These are phyloP conservation scores for Ceratobasidium theobromae DNA, from an alignment of 1,284 basidiomycete genomes.

Conservation along the genomic window DNA sequence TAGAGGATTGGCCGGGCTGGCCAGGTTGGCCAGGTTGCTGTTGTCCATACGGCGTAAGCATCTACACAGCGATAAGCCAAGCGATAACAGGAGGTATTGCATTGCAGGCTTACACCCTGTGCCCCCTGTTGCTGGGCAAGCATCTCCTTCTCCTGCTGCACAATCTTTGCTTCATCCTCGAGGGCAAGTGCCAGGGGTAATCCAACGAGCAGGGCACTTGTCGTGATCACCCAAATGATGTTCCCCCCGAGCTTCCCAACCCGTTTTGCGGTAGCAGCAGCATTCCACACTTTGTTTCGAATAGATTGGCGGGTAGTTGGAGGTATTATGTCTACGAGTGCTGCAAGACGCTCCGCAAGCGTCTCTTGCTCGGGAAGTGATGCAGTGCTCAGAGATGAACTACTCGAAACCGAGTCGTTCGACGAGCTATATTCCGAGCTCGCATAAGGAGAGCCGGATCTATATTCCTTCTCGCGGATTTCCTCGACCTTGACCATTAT, in stretches of 20 bases:
- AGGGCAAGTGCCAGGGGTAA: slow-evolving; percentile 89
- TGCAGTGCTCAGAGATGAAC: slow-evolving; percentile 62
- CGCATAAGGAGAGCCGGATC: slow-evolving; percentile 62
- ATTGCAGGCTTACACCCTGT: slow-evolving; percentile 61
- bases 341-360: slow-evolving; percentile 84
- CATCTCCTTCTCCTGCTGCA: slow-evolving; percentile 94
- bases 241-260: slow-evolving; percentile 78
- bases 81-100: slow-evolving; percentile 39
- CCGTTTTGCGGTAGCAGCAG: slow-evolving; percentile 63
- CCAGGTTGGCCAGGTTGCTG: slow-evolving; percentile 8
- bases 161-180: slow-evolving; percentile 94
- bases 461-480: slow-evolving; percentile 69
- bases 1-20: slow-evolving; percentile 25
- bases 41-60: slow-evolving; percentile 27
- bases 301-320: slow-evolving; percentile 84
- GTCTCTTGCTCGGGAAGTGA: slow-evolving; percentile 57
- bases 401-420: slow-evolving; percentile 69
- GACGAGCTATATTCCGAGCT: slow-evolving; percentile 67
- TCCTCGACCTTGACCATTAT: slow-evolving; percentile 84
- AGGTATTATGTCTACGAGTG: slow-evolving; percentile 93
- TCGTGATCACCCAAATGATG: slow-evolving; percentile 93
- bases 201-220: slow-evolving; percentile 89
- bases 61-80: slow-evolving; percentile 34
- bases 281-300: slow-evolving; percentile 58
- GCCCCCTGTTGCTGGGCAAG: slow-evolving; percentile 91